A percentile compares a stretch with the other conserved stretches of the same genome.
phyloP scores from a whole-genome alignment of 352 stramenopile species.

The Aphanomyces invadans region DNA sequence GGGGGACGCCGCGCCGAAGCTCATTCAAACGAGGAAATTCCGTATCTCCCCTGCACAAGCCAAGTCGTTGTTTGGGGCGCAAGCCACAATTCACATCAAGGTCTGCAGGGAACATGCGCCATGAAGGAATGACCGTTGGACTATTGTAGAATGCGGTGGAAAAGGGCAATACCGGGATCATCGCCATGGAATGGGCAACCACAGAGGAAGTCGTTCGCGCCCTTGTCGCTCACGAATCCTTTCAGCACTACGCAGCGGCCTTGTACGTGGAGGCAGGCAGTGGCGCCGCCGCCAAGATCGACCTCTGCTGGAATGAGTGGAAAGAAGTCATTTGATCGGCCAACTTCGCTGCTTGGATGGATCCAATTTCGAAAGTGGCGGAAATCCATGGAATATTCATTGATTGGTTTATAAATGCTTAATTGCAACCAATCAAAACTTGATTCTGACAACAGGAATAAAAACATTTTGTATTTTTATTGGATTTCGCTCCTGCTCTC shows the following conservation, averaged over 20 bases:
- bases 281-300: not conserved
- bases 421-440: not conserved
- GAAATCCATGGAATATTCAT: not conserved
- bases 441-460: not conserved
- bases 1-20: not conserved
- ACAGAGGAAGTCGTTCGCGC: not conserved
- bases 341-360: not conserved
- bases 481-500: too few species aligned
- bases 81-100: slow-evolving; percentile 12
- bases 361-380: not conserved
- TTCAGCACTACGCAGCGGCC: not conserved
- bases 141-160: not conserved
- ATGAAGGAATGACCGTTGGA: not conserved
- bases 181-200: slow-evolving; percentile 19
- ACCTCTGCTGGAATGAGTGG: slow-evolving; percentile 20
- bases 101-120: not conserved
- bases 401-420: not conserved
- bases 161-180: not conserved
- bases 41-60: slow-evolving; percentile 1
- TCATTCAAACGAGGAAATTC: slow-evolving; percentile 24
- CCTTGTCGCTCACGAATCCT: not conserved
- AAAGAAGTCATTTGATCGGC: slow-evolving; percentile 19
- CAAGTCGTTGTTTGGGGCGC: slow-evolving; percentile 6
- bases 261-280: slow-evolving; percentile 1
- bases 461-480: not conserved